Evolutionary conservation across 75 land plant genomes (phyloP).

Genomic region (Gnetum montanum): DNA sequence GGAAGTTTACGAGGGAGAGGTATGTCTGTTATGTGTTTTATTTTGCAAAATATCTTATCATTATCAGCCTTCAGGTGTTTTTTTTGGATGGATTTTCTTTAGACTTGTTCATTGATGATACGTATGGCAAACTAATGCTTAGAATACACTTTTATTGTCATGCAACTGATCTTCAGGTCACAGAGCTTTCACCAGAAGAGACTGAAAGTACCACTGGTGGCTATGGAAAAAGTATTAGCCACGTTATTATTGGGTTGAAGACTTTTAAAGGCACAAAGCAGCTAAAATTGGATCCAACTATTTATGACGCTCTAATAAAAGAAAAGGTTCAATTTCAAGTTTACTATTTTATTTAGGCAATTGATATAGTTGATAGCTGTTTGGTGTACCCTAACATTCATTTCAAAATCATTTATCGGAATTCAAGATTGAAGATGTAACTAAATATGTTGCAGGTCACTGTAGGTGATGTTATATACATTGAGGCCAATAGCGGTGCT

Average conservation of each 20-base stretch:
- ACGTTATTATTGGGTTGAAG: constrained; percentile 89
- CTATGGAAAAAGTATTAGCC: constrained; percentile 93
- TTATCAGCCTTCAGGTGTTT: no score
- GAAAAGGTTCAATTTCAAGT: constrained; percentile 54
- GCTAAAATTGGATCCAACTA: constrained; percentile 91
- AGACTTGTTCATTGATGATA: no score
- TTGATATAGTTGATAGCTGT: neutral
- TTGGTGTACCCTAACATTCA: no score
- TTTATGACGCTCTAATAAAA: constrained; percentile 94
- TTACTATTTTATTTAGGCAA: neutral
- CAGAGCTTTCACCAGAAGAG: constrained; percentile 97
- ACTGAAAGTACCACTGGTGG: constrained; percentile 91
- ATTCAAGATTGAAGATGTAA: neutral
- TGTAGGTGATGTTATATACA: constrained; percentile 96
- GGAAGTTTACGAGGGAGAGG: constrained; percentile 99
- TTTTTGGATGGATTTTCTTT: no score
- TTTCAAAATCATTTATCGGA: no score
- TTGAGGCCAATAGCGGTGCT: constrained; percentile 98
- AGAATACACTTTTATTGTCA: no score
- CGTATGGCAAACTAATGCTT: no score
- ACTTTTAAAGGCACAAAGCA: constrained; percentile 98
- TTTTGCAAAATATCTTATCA: no score
- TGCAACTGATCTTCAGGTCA: constrained; percentile 79
- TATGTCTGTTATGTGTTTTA: constrained; percentile 12
- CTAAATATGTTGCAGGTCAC: constrained; percentile 86